Evolutionary conservation across 208 protist species (phyloP), one percentile per base, ranked within the genome.

Genomic region (Acanthamoeba royreba): DNA sequence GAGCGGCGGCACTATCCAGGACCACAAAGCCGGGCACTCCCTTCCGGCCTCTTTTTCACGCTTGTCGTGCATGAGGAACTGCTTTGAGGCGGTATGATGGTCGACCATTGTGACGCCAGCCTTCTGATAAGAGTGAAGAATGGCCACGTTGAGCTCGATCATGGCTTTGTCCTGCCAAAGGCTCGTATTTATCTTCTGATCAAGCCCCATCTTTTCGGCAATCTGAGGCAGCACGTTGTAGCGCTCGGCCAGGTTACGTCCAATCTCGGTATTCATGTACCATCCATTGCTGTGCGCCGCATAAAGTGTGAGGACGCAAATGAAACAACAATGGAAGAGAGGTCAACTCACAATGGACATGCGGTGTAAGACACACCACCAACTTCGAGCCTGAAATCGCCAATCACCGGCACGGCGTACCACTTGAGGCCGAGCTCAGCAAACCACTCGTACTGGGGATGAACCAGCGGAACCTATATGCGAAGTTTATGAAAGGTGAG

Each of bases 261-360:
- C 45, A 9, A 87, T 87, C 52, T 87, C 77, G 22, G 77, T 87
- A 31, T 49, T 61, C 77, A 87, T 87, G 77, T 87, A 87, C 77
- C 77, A 87, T 15, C 77, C 77, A 63, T 63, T 53, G 25, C 45
- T 61, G 74, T 25, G n/a, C n/a, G n/a, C n/a, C n/a, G n/a, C n/a
- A 9, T 40, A 15, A n/a, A 72, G 52, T 1, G 52, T 5, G 52
- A 58, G 52, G n/a, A n/a, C n/a, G n/a, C 4, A 2, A 58, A 9
- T n/a, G 13, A 31, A 11, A 35, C 58, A 69, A 69, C 17, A 35
- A 35, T 55, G 49, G 13, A n/a, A 31, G 13, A 35, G 58, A 72
- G 33, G 61, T 72, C 25, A 63, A 25, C 53, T 25, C 25, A 63
- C 47, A 87, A 87, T 5, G 77, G 77, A 17, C 77, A 87, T 15